Evolutionary conservation across 148 eudicot genomes (phyloP).

Genomic region (Mesembryanthemum crystallinum): DNA sequence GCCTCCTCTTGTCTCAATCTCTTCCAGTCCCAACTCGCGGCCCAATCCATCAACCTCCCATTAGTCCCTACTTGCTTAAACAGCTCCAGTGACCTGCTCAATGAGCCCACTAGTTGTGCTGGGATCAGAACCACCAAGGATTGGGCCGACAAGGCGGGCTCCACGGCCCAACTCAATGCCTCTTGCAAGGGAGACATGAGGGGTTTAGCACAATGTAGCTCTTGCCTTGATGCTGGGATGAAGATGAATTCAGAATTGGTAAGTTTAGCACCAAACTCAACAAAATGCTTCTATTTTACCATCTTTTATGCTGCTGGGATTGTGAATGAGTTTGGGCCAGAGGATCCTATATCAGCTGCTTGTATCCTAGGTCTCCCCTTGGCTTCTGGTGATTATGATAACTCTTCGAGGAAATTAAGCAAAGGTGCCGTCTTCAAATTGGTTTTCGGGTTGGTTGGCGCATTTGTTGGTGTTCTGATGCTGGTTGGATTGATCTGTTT

Average conservation of each 20-base stretch:
- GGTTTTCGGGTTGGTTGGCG: slow-evolving; percentile 43
- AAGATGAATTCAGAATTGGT: slow-evolving; percentile 40
- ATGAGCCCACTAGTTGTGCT: slow-evolving; percentile 44
- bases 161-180: slow-evolving; percentile 30
- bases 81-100: slow-evolving; percentile 33
- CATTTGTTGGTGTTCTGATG: slow-evolving; percentile 32
- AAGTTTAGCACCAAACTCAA: slow-evolving; percentile 45
- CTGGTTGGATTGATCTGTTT: slow-evolving; percentile 26
- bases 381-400: slow-evolving; percentile 10
- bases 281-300: slow-evolving; percentile 57
- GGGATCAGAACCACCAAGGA: slow-evolving; percentile 43
- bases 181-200: slow-evolving; percentile 52
- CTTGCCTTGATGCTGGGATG: slow-evolving; percentile 61
- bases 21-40: slow-evolving; percentile 31
- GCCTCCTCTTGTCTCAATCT: slow-evolving; percentile 39
- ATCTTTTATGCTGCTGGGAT: slow-evolving; percentile 58
- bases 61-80: slow-evolving; percentile 39
- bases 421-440: slow-evolving; percentile 21
- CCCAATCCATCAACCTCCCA: slow-evolving; percentile 18
- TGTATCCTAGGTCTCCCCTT: slow-evolving; percentile 59
- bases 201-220: slow-evolving; percentile 43
- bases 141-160: slow-evolving; percentile 42
- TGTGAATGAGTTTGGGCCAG: slow-evolving; percentile 51
- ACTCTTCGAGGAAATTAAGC: slow-evolving; percentile 17
- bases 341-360: slow-evolving; percentile 37